Conservation (phyloP, 805 yeast genomes). For the Candida golubevii region DNA sequence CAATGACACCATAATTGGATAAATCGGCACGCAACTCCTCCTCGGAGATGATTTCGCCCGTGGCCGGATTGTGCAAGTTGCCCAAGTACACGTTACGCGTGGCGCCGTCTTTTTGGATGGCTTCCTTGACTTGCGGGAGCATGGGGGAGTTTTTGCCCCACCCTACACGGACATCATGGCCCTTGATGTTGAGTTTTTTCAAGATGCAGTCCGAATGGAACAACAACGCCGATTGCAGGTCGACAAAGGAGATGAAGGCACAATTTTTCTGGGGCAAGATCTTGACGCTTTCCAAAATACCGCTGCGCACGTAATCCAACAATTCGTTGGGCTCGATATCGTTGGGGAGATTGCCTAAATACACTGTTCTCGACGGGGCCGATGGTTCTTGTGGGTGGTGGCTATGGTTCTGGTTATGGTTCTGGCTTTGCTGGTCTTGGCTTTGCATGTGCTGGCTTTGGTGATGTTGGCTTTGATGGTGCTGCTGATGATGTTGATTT, state of each 20-base stretch:
- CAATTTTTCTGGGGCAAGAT: constrained; percentile 82
- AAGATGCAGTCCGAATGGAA: constrained; percentile 92
- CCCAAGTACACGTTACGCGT: constrained; percentile 93
- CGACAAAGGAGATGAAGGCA: constrained; percentile 86
- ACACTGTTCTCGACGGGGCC: constrained; percentile 81
- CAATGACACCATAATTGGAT: constrained; percentile 74
- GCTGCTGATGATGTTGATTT: neutral
- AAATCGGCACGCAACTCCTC: constrained; percentile 65
- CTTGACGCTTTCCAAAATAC: constrained; percentile 75
- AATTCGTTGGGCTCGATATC: constrained; percentile 76
- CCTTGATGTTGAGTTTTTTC: constrained; percentile 74
- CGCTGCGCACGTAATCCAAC: constrained; percentile 86
- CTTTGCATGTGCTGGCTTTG: too few relatives aligned
- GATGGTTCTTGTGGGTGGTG: constrained; percentile 2
- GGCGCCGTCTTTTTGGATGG: constrained; percentile 82
- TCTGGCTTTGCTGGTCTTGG: too few relatives aligned
- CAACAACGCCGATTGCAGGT: constrained; percentile 80
- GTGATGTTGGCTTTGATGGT: neutral
- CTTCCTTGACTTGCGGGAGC: constrained; percentile 66
- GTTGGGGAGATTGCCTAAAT: constrained; percentile 83
- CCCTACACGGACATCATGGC: constrained; percentile 80
- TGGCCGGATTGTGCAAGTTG: constrained; percentile 57
- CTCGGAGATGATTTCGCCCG: constrained; percentile 48
- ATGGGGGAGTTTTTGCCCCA: constrained; percentile 87
- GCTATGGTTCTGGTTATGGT: too few relatives aligned